Evolutionary conservation across 768 basidiomycete genomes (phyloP), one percentile per base, ranked within the genome.

Genomic region (Leucocoprinus sp.): DNA sequence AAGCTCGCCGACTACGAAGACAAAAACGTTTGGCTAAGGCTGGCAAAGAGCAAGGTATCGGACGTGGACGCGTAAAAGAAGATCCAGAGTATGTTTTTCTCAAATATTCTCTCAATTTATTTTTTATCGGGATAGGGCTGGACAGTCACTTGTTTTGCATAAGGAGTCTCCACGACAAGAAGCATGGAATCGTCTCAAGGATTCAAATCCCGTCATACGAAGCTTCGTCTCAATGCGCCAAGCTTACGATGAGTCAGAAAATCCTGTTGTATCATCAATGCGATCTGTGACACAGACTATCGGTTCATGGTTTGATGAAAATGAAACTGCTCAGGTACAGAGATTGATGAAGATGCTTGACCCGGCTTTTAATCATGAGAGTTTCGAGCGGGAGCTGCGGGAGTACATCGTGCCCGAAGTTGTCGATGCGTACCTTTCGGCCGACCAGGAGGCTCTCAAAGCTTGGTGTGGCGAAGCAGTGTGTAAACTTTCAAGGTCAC

Each of bases 331-430:
- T n/a, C 87, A 88, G 61, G 95, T 98, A 23, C 81, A 84, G 57
- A 75, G 89, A 49, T 64, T 82, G 58, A 89, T 97, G 80, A 87
- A 82, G 61, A 60, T 69, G n/a, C 70, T 97, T 58, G 96, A 99
- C 61, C 91, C 96, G 4, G 60, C 64, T 21, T 99, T 96, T 66
- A 82, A 76, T 45, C 77, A 84, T 57, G 96, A 97, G 58, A 65
- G 69, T 26, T 98, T 96, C 57, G 84, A 91, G 57, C 73, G 84
- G 49, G 96, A 98, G 59, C 61, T 98, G 47, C 68, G 93, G 49
- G 96, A 98, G 64, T 99, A 97, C 57, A 99, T 99, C 51, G 79
- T 99, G 2, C 96, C 96, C 0, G 96, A 99, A 60, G 82, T 99
- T 9, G 91, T 99, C 5, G 96, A 99, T 59, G 95, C 93, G 21